Conservation (phyloP, 2,329 filamentous ascomycete genomes). For the Rosellinia necatrix region DNA sequence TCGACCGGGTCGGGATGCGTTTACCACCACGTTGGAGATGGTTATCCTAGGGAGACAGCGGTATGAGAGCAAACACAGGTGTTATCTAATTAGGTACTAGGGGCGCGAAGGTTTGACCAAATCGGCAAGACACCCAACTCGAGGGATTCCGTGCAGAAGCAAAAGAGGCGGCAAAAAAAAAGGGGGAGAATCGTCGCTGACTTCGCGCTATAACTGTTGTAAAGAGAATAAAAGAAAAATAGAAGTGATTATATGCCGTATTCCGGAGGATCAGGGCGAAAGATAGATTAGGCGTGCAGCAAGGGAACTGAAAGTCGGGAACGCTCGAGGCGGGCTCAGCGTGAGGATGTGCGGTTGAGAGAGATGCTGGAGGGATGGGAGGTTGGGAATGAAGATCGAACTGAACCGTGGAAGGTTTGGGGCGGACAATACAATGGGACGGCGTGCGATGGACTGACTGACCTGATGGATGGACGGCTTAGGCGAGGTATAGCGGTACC, state of each 20-base stretch:
- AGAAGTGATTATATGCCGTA: slow-evolving; percentile 20
- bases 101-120: slow-evolving; percentile 15
- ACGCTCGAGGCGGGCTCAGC: slow-evolving; percentile 12
- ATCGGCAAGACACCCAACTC: slow-evolving; percentile 21
- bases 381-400: slow-evolving; percentile 26
- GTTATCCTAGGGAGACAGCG: slow-evolving; percentile 7
- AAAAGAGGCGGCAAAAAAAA: no score
- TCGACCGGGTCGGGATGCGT: neutral
- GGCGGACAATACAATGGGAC: slow-evolving; percentile 19
- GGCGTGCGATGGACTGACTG: no score
- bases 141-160: slow-evolving; percentile 9
- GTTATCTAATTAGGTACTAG: slow-evolving; percentile 24
- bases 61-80: slow-evolving; percentile 10
- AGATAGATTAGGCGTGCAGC: slow-evolving; percentile 17
- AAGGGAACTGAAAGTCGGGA: slow-evolving; percentile 15
- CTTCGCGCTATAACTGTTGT: slow-evolving; percentile 9
- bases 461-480: slow-evolving; percentile 19
- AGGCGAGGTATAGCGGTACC: slow-evolving; percentile 14
- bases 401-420: slow-evolving; percentile 26
- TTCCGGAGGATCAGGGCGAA: slow-evolving; percentile 13
- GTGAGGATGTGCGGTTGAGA: slow-evolving; percentile 21
- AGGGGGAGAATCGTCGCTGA: slow-evolving; percentile 8
- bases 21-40: neutral
- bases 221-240: slow-evolving; percentile 2
- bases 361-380: slow-evolving; percentile 26